Conservation (phyloP, 2,329 filamentous ascomycete genomes). For the Rhytidhysteron rufulum region DNA sequence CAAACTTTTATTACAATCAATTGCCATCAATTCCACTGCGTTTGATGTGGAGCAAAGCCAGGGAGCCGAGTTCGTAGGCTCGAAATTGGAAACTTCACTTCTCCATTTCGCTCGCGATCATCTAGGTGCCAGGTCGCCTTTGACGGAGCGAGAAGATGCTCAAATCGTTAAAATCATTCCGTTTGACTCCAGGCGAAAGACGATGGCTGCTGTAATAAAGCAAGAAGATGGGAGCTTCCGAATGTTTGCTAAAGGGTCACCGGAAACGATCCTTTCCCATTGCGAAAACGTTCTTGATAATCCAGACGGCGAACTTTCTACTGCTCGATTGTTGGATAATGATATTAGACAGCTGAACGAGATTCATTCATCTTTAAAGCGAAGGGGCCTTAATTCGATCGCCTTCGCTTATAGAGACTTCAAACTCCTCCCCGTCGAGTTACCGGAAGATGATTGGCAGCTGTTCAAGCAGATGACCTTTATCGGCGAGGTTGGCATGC, state of each 20-base stretch:
- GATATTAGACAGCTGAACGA: slow-evolving; percentile 73
- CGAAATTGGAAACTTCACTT: slow-evolving; percentile 74
- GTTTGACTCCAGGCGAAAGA: slow-evolving; percentile 65
- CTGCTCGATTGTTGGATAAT: slow-evolving; percentile 63
- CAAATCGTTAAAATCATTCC: slow-evolving; percentile 55
- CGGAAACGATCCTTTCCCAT: slow-evolving; percentile 47
- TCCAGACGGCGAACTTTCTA: slow-evolving; percentile 55
- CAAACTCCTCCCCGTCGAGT: slow-evolving; percentile 80
- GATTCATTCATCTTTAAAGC: slow-evolving; percentile 74
- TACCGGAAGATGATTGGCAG: slow-evolving; percentile 60
- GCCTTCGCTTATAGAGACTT: slow-evolving; percentile 82
- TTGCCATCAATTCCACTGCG: slow-evolving; percentile 37
- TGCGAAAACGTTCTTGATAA: slow-evolving; percentile 54
- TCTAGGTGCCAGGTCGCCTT: slow-evolving; percentile 60
- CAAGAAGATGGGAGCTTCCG: slow-evolving; percentile 54
- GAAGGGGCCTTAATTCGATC: slow-evolving; percentile 77
- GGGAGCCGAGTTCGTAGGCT: slow-evolving; percentile 61
- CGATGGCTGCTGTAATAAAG: slow-evolving; percentile 63
- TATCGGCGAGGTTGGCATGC: slow-evolving; percentile 72
- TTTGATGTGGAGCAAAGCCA: slow-evolving; percentile 40
- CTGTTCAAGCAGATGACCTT: slow-evolving; percentile 71
- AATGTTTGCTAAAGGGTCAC: slow-evolving; percentile 52
- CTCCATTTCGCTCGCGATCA: slow-evolving; percentile 65
- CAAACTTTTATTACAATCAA: no score
- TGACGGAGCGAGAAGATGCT: slow-evolving; percentile 59